Evolutionary conservation across 2,329 filamentous ascomycete species (phyloP), one percentile per base, ranked within the genome.

Genomic region (Cephalotrichum gorgonifer): DNA sequence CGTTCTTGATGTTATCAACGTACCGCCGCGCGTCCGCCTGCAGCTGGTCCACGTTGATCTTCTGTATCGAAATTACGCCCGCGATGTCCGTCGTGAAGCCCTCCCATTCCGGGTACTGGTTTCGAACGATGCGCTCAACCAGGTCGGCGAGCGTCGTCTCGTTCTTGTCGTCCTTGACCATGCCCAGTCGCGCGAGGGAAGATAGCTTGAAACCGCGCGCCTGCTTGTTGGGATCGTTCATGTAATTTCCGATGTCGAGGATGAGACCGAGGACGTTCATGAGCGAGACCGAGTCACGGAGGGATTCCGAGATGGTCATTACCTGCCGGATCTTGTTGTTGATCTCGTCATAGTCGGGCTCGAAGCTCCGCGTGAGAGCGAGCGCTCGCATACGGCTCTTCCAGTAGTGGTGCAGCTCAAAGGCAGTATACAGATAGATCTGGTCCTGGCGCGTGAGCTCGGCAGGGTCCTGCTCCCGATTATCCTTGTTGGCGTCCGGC

Each of bases 121-220:
- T 93, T 55, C 93, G 86, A 51, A 97, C 91, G 57, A 96, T 95
- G 57, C 91, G 86, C 68, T 98, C 93, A 41, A 98, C 89, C 41
- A 97, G 78, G 66, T 98, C 93, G 50, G 91, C 89, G 62, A 98
- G 85, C 1, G 89, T 96, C 1, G 88, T 91, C 66, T 97, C 86
- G 66, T 98, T 98, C 76, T 96, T 96, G 72, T 95, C 89, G 62
- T 98, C 93, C 71, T 98, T 98, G 61, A 97, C 88, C 90, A 98
- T 97, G 53, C 86, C 90, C 49, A 98, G 73, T 49, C 93, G 83
- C 26, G 88, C 87, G 44, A 98, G 81, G 6, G 93, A 96, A 61
- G 89, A 93, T 14, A 98, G 80, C 72, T 98, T 98, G 83, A 98
- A 98, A 54, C 93, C 93, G 51, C 85, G 87, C 4, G 93, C 93